Evolutionary conservation across 73 alveolate genomes (phyloP).

Genomic region (Effrenium voratum): DNA sequence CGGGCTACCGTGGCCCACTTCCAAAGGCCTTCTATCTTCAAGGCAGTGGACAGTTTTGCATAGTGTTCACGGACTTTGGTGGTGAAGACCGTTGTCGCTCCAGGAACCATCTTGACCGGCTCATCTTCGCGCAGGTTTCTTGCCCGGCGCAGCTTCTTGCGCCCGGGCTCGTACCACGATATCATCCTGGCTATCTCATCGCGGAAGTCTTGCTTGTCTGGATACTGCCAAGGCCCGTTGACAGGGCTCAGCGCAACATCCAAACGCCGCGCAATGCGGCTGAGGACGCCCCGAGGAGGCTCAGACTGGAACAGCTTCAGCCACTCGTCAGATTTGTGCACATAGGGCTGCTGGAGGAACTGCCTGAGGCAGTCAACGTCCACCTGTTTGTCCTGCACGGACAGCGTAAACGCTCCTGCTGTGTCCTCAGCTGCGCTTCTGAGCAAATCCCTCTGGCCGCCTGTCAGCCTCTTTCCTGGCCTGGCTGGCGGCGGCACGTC

Average conservation of each 20-base stretch:
- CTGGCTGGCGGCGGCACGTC: background rate
- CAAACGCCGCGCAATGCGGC: background rate
- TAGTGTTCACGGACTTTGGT: background rate
- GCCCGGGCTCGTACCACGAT: background rate
- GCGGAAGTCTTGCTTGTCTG: background rate
- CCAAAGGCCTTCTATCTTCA: background rate
- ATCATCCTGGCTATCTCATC: background rate
- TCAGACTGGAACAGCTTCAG: background rate
- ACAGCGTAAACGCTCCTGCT: background rate
- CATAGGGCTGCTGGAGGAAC: background rate
- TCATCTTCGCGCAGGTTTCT: background rate
- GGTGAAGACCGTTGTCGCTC: constrained; percentile 7
- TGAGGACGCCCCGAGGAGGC: background rate
- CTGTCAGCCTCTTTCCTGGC: background rate
- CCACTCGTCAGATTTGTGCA: background rate
- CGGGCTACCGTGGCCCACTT: constrained; percentile 16
- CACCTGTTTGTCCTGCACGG: background rate
- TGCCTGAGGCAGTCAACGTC: background rate
- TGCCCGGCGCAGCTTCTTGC: background rate
- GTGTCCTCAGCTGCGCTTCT: background rate
- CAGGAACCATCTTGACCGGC: background rate
- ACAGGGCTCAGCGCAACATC: background rate
- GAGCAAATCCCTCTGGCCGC: background rate
- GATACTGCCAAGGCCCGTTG: background rate
- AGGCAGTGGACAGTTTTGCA: background rate